phyloP scores from a whole-genome alignment of 73 alveolate genomes.

The Paramecium tetraurelia region DNA sequence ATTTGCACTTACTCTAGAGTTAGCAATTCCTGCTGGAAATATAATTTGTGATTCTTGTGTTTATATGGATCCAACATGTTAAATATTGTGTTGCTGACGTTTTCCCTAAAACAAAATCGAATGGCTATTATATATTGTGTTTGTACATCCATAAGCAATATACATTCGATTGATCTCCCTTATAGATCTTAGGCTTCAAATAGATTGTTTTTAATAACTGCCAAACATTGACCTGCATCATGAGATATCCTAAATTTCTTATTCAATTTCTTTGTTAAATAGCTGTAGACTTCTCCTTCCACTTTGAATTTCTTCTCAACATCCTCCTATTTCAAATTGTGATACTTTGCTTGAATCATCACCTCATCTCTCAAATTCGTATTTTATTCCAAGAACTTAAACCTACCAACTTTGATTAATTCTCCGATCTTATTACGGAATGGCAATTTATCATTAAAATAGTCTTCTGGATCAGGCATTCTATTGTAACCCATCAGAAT shows the following conservation, averaged over 20 bases:
- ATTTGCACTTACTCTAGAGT: background rate
- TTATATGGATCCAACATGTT: background rate
- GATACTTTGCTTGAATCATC: background rate
- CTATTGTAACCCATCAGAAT: conserved; percentile 27
- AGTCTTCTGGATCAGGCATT: conserved; percentile 38
- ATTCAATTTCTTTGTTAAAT: background rate
- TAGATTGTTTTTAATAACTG: background rate
- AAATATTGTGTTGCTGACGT: background rate
- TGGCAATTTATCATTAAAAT: conserved; percentile 32
- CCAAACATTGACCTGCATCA: conserved; percentile 8
- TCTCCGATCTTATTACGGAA: conserved; percentile 22
- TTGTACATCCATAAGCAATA: background rate
- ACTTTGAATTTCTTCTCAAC: background rate
- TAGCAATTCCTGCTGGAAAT: background rate
- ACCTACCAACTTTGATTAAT: background rate
- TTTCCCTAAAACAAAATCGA: background rate
- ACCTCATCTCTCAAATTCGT: background rate
- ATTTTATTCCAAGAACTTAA: background rate
- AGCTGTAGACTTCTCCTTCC: background rate
- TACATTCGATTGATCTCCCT: background rate
- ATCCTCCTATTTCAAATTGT: background rate
- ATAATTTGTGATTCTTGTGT: background rate
- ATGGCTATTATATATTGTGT: background rate
- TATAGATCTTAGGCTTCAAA: conserved; percentile 9
- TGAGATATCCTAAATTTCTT: background rate